phyloP scores from a whole-genome alignment of 805 yeast species.

The Diddensiella santjacobensis region DNA sequence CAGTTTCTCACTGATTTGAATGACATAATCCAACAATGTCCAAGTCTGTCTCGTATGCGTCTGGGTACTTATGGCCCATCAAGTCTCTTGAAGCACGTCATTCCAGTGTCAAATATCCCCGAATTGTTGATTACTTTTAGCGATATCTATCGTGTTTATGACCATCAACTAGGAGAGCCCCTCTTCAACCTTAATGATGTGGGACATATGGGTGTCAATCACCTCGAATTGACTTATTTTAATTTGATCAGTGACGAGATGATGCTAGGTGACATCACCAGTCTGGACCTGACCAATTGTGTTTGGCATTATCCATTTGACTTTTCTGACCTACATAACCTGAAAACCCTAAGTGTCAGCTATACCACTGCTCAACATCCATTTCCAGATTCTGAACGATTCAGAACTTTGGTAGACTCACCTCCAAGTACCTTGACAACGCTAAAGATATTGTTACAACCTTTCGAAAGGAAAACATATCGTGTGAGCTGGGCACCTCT shows the following conservation, averaged over 20 bases:
- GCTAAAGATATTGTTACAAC: not conserved
- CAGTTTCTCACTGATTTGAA: not conserved
- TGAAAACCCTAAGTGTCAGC: not conserved
- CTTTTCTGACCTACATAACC: not conserved
- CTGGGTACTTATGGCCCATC: not conserved
- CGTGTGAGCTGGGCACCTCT: not conserved
- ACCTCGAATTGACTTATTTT: not conserved
- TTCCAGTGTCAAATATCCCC: not conserved
- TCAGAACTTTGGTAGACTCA: not conserved
- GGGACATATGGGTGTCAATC: not conserved
- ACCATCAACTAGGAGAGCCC: no score
- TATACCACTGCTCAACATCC: not conserved
- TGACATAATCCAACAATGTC: not conserved
- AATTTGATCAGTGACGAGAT: not conserved
- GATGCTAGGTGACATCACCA: not conserved
- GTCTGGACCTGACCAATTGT: not conserved
- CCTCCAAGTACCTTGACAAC: not conserved
- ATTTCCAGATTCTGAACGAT: not conserved
- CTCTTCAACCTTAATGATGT: not conserved
- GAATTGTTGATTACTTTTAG: no score
- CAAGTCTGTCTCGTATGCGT: not conserved
- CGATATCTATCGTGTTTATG: no score
- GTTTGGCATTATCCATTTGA: not conserved
- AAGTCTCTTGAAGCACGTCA: not conserved
- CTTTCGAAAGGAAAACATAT: not conserved